These are phyloP conservation scores for Persicaria tinctoria DNA, from an alignment of 148 eudicot species.

Conservation along the genomic window DNA sequence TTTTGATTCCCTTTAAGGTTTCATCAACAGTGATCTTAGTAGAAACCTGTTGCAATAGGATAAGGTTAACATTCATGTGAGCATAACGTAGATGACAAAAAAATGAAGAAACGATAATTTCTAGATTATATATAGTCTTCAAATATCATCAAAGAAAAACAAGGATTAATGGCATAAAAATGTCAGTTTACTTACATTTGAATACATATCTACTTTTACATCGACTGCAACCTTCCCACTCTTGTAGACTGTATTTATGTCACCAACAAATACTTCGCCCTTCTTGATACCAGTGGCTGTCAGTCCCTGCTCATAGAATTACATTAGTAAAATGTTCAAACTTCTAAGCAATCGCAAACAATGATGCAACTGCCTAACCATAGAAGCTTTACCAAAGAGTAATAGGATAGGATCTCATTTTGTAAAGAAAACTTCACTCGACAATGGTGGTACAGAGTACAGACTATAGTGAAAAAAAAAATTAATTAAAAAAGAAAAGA, in stretches of 20 bases:
- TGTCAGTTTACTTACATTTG: constrained; percentile 48
- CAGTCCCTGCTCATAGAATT: constrained; percentile 47
- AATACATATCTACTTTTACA: constrained; percentile 75
- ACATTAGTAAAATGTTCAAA: not conserved
- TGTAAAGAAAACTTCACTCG: not conserved
- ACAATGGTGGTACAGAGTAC: not conserved
- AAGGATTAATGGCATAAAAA: not conserved
- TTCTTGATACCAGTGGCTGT: constrained; percentile 77
- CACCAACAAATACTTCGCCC: constrained; percentile 75
- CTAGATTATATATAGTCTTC: not conserved
- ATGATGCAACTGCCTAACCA: not conserved
- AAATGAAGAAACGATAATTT: not conserved
- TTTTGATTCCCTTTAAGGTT: constrained; percentile 51
- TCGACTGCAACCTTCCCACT: constrained; percentile 70
- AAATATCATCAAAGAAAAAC: not conserved
- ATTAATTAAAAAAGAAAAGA: not conserved
- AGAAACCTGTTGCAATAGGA: constrained; percentile 39
- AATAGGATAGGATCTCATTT: not conserved
- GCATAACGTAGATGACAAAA: not conserved
- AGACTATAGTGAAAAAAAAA: no score
- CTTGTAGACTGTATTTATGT: constrained; percentile 63
- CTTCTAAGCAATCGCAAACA: not conserved
- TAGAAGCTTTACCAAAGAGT: not conserved
- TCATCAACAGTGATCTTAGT: constrained; percentile 68
- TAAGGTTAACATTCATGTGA: not conserved